Base-by-base conservation (phyloP, 2,329 filamentous ascomycete genomes). In the Pestalotiopsis sp. region DNA sequence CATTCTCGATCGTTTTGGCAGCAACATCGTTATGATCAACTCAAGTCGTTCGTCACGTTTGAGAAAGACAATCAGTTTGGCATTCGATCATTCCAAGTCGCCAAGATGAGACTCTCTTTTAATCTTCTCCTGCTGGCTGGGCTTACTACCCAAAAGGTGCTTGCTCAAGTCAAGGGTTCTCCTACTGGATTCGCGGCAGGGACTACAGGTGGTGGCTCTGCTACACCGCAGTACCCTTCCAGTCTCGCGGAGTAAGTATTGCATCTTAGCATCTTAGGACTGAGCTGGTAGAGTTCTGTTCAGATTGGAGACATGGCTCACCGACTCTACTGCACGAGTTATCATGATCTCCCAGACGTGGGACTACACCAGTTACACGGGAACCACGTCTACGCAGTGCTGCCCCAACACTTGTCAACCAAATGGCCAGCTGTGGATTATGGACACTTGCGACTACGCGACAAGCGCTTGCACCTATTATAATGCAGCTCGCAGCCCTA, bases 401-500 rank as follows among this genome's bases (percentile, higher is more conserved):
- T 59, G 57, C 17, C 57, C 23, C 20, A 59, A 59, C 23, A 27
- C 57, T 3, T 59, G 57, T 12, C 57, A 59, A 23, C 57, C 57
- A 27, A 59, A 59, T 59, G 57, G 57, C 2, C 57, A 59, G 17
- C 7, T 59, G 23, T 59, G 57, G 57, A 59, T 59, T 17, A 59
- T 59, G 57, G 57, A 31, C 2, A 31, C 27, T 31, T 31, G 27
- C 5, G 27, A 31, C 20, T 14, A 14, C 45, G 12, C 79, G 1
- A n/a, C 17, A 11, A 84, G 80, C 52, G 27, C 27, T 31, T 31
- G 27, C 27, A 81, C 73, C 3, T 85, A 83, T 70, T 84, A 88
- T 78, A 88, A 85, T 66, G 87, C 87, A 38, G 86, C 81, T 69
- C 70, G 80, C 2, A 74, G 80, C 31, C 84, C 83, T 59, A 87